These are phyloP conservation scores for Hyphodiscus sp. DNA, from an alignment of 2,329 filamentous ascomycete genomes.

Conservation along the genomic window DNA sequence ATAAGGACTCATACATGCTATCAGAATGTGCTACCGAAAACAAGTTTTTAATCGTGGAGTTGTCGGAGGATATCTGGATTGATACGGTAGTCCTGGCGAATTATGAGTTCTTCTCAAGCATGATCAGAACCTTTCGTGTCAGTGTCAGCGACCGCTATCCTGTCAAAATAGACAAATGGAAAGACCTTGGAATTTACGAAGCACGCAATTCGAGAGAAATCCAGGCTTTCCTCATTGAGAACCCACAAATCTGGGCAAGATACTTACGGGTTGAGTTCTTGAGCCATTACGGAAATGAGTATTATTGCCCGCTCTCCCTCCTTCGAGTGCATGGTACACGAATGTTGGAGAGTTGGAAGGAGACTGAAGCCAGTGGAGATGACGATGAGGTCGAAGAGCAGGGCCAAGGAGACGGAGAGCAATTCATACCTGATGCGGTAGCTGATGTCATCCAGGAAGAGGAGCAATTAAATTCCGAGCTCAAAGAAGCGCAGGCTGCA, in stretches of 20 bases:
- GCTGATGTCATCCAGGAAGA: slow-evolving; percentile 26
- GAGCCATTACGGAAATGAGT: slow-evolving; percentile 92
- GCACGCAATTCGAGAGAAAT: slow-evolving; percentile 89
- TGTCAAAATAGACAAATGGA: slow-evolving; percentile 88
- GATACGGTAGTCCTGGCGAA: slow-evolving; percentile 97
- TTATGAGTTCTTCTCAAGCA: slow-evolving; percentile 98
- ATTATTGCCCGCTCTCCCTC: slow-evolving; percentile 88
- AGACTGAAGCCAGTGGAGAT: slow-evolving; percentile 67
- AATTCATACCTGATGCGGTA: slow-evolving; percentile 31
- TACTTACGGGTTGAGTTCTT: slow-evolving; percentile 90
- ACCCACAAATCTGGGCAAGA: slow-evolving; percentile 91
- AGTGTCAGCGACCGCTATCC: slow-evolving; percentile 94
- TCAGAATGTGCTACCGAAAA: slow-evolving; percentile 81
- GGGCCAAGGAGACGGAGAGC: slow-evolving; percentile 14
- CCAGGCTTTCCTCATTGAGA: slow-evolving; percentile 88
- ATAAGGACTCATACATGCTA: slow-evolving; percentile 98
- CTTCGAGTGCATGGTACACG: slow-evolving; percentile 88
- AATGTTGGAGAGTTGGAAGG: slow-evolving; percentile 89
- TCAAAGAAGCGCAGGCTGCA: slow-evolving; percentile 28
- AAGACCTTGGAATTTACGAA: slow-evolving; percentile 78
- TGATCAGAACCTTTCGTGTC: slow-evolving; percentile 83
- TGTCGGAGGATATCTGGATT: slow-evolving; percentile 63
- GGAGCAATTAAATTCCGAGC: slow-evolving; percentile 17
- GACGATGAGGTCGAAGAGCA: slow-evolving; percentile 39
- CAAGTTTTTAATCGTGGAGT: slow-evolving; percentile 91